phyloP scores from a whole-genome alignment of 495 filamentous ascomycete species.

The Podospora didyma region DNA sequence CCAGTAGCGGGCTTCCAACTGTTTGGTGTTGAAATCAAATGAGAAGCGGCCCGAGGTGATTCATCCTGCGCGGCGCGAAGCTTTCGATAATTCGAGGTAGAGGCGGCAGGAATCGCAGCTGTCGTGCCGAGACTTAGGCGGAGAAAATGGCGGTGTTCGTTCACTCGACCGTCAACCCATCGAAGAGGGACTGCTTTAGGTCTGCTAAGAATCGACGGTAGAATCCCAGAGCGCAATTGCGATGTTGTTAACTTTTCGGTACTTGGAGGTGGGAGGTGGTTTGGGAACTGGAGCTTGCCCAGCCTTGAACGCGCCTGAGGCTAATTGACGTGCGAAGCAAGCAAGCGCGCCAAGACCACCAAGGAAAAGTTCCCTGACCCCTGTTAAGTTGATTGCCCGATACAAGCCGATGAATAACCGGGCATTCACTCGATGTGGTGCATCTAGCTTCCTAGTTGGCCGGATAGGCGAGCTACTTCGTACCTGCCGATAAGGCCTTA shows the following conservation, averaged over 20 bases:
- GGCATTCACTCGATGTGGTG: too few species aligned
- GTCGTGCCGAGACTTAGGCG: neutral
- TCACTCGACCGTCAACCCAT: neutral
- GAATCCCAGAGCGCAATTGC: neutral
- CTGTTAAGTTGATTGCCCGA: too few species aligned
- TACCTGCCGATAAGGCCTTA: too few species aligned
- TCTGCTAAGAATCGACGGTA: neutral
- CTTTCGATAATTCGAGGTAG: neutral
- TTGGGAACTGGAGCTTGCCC: neutral
- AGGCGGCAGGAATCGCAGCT: neutral
- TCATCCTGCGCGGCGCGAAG: conserved; percentile 22
- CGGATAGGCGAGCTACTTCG: too few species aligned
- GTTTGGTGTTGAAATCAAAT: conserved; percentile 7
- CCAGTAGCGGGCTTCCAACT: neutral
- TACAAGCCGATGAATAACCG: too few species aligned
- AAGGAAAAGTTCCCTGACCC: neutral
- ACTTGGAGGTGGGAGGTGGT: neutral
- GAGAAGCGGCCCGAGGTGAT: neutral
- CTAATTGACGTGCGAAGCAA: too few species aligned
- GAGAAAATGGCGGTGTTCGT: neutral
- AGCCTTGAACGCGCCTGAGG: neutral
- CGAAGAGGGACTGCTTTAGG: neutral
- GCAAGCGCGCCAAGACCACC: too few species aligned
- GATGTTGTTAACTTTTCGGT: neutral
- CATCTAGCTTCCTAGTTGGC: too few species aligned